Evolutionary conservation across 176 grass and related monocot species (phyloP), one percentile per base, ranked within the genome.

Genomic region (Metroxylon sagu): DNA sequence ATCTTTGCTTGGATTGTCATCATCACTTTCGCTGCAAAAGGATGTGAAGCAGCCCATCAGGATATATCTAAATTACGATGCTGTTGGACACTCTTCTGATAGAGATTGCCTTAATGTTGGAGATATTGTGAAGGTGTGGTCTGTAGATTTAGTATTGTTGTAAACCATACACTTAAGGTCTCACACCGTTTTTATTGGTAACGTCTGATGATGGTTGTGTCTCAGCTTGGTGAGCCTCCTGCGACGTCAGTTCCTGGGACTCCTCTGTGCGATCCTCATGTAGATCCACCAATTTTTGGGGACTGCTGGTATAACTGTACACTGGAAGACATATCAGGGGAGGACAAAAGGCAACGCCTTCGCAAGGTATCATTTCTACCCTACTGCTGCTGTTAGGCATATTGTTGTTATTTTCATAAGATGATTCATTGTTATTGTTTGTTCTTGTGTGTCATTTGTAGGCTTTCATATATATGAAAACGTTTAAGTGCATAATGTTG

Each of bases 251-350:
- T 49, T 18, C 67, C 76, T 30, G 88, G 82, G 73, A 76, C 68
- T 53, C 83, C 93, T 53, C 25, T 89, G 48, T 98, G 84, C 64
- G 79, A 85, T 71, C 84, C 93, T 73, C 87, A 98, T 26, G 84
- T 75, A 6, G 84, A 89, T 61, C 84, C 84, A 52, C 84, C 93
- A 52, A 70, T 89, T 70, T 69, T 92, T 62, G 93, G 84, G 60
- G 93, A 98, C 75, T 98, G 93, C 72, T 98, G 84, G 81, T 98
- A 98, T 67, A 98, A 98, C 59, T 98, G 93, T 66, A 98, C 88
- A 19, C 60, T 74, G 25, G 93, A 92, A 62, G 93, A 98, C 65
- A 83, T 92, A 80, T 84, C 93, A 8, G 88, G 93, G 17, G 76
- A 85, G 2, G 93, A 98, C 76, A 98, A 98, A 75, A 92, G 69